Base-by-base conservation (phyloP, 75 land plant species). In the Cunninghamia lanceolata region DNA sequence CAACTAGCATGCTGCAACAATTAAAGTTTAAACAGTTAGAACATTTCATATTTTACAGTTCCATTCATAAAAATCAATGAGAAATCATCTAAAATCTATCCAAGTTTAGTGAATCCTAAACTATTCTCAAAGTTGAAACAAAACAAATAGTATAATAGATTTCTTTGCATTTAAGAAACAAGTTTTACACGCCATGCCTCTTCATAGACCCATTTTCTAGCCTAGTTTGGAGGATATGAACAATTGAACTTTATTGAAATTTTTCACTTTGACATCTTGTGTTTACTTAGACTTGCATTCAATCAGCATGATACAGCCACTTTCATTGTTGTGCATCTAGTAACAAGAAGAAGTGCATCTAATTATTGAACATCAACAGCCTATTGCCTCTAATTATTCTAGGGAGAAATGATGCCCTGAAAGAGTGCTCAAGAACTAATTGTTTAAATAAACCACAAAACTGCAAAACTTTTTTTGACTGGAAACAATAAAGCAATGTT, bases 1-100 rank as follows among this genome's bases (percentile, higher is more conserved):
- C 43, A 43, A 40, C 88, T 82, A 36, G 86, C 85, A 83, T 87
- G 85, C 88, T 87, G 84, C 82, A 76, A 34, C 34, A 32, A 43
- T 70, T 39, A 68, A 84, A n/a, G n/a, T n/a, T n/a, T n/a, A n/a
- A 84, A 25, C n/a, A 79, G 46, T 25, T 70, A 40, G 9, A 40
- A 40, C 21, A 77, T 77, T 77, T 39, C 35, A 74, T 5, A 14
- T 35, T 73, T 35, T 3, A 73, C 42, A 76, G 19, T 4, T 36
- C 17, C 46, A 28, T 43, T 79, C 0, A 8, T 14, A 28, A 40
- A 39, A 40, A 8, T 43, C 47, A 79, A 42, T 25, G 13, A 43
- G 42, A 76, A 76, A 76, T 25, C 2, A 2, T 25, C 82, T 79
- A 40, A 79, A 79, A 28, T 46, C 11, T 79, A 79, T 42, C 75